Percentiles rank a stretch among this genome's conserved stretches.
Conservation (phyloP, 2,329 filamentous ascomycete genomes). For the Diaporthe sp. region DNA sequence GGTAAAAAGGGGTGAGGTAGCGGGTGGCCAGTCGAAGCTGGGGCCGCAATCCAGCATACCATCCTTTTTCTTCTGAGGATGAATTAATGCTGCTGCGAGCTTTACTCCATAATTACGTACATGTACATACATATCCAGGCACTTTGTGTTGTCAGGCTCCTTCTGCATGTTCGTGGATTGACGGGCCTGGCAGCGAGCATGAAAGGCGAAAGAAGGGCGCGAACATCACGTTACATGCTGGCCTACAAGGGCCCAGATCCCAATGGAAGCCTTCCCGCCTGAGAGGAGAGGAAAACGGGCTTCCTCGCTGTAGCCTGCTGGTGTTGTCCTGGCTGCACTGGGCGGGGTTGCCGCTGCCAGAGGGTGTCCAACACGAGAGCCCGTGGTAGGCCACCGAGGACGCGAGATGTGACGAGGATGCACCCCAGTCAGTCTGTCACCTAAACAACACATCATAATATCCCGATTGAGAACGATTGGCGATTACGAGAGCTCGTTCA, state of each 20-base stretch:
- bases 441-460: conserved; percentile 9
- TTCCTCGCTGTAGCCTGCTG: neutral
- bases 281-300: neutral
- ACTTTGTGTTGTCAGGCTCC: neutral
- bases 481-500: neutral
- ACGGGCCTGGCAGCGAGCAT: neutral
- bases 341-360: neutral
- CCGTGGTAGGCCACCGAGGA: neutral
- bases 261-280: neutral
- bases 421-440: neutral
- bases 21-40: neutral
- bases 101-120: too few relatives aligned
- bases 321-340: neutral
- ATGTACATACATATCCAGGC: too few relatives aligned
- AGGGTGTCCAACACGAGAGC: neutral
- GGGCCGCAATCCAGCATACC: neutral
- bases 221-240: neutral
- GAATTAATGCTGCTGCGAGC: neutral
- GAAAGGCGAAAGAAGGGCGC: neutral
- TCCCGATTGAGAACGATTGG: conserved; percentile 14
- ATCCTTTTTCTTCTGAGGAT: too few relatives aligned
- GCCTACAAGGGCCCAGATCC: neutral
- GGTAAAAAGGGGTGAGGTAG: neutral
- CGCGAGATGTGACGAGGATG: conserved; percentile 10
- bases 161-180: too few relatives aligned